Percentiles rank a stretch among this genome's conserved stretches.
These are phyloP conservation scores for Hura crepitans DNA, from an alignment of 441 rosid species.

Conservation along the genomic window DNA sequence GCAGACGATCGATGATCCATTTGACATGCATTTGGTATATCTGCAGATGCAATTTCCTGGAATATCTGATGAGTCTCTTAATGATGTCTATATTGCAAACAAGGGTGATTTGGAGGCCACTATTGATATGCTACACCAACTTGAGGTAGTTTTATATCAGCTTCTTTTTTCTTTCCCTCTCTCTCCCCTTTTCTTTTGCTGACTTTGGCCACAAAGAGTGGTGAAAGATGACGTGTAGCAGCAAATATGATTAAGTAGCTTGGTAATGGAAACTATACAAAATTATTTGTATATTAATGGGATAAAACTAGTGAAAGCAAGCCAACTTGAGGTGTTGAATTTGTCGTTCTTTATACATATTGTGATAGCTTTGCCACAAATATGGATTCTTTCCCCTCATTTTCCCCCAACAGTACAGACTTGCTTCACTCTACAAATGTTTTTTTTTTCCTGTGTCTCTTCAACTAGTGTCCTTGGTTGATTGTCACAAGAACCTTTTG, in stretches of 20 bases:
- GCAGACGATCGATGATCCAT: constrained; percentile 48
- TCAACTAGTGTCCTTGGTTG: neutral
- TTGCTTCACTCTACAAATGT: neutral
- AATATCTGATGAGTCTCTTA: constrained; percentile 65
- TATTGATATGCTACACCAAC: constrained; percentile 73
- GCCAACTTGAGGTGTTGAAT: neutral
- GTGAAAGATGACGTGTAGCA: neutral
- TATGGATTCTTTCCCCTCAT: neutral
- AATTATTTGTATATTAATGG: constrained; percentile 6
- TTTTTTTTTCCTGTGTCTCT: neutral
- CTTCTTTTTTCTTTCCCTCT: neutral
- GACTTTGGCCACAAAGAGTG: neutral
- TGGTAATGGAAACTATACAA: neutral
- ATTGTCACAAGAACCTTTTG: constrained; percentile 4
- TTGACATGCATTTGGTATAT: constrained; percentile 68
- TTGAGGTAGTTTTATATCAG: constrained; percentile 50
- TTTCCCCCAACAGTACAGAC: neutral
- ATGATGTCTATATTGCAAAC: constrained; percentile 67
- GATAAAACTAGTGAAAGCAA: neutral
- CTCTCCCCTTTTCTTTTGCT: neutral
- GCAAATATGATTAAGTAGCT: neutral
- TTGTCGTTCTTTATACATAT: neutral
- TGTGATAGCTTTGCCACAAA: neutral
- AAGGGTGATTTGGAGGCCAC: constrained; percentile 68
- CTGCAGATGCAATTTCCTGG: constrained; percentile 68